A percentile compares a stretch with the other conserved stretches of the same genome.
Evolutionary conservation across 2,329 filamentous ascomycete species (phyloP).

Genomic region (Bipolaris sorokiniana): DNA sequence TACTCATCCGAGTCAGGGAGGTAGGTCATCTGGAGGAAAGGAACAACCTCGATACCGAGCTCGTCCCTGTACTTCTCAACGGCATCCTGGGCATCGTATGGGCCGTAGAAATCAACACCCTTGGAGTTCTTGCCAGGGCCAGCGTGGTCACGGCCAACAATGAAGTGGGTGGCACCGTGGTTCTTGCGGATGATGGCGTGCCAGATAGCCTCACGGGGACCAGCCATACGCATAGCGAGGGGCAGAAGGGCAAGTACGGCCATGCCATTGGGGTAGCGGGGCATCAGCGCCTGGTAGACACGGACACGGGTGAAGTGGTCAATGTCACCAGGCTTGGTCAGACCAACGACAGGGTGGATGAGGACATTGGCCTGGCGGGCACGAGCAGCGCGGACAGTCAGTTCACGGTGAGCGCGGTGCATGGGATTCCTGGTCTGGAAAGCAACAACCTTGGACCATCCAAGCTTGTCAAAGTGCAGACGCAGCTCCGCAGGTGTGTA

Average conservation of each 20-base stretch:
- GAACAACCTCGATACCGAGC: slow-evolving; percentile 97
- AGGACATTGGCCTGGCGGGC: slow-evolving; percentile 97
- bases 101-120: slow-evolving; percentile 95
- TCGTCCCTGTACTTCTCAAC: slow-evolving; percentile 97
- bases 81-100: slow-evolving; percentile 94
- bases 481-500: slow-evolving; percentile 94
- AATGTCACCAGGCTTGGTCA: slow-evolving; percentile 99
- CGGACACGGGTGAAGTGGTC: slow-evolving; percentile 99
- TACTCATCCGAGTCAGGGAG: slow-evolving; percentile 97
- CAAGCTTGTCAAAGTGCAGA: slow-evolving; percentile 98
- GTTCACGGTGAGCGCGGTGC: slow-evolving; percentile 97
- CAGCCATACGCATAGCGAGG: slow-evolving; percentile 98
- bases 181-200: slow-evolving; percentile 99
- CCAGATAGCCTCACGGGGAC: slow-evolving; percentile 98
- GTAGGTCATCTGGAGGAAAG: slow-evolving; percentile 99
- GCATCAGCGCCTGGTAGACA: slow-evolving; percentile 95
- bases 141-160: slow-evolving; percentile 97
- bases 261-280: slow-evolving; percentile 99
- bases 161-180: slow-evolving; percentile 98
- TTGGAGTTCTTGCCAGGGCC: slow-evolving; percentile 98
- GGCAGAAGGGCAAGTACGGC: slow-evolving; percentile 93
- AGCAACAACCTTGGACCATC: slow-evolving; percentile 95
- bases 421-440: slow-evolving; percentile 99
- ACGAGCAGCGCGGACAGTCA: slow-evolving; percentile 95
- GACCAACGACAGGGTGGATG: slow-evolving; percentile 96